Conservation (phyloP, 768 basidiomycete genomes). For the Epithele typhae region DNA sequence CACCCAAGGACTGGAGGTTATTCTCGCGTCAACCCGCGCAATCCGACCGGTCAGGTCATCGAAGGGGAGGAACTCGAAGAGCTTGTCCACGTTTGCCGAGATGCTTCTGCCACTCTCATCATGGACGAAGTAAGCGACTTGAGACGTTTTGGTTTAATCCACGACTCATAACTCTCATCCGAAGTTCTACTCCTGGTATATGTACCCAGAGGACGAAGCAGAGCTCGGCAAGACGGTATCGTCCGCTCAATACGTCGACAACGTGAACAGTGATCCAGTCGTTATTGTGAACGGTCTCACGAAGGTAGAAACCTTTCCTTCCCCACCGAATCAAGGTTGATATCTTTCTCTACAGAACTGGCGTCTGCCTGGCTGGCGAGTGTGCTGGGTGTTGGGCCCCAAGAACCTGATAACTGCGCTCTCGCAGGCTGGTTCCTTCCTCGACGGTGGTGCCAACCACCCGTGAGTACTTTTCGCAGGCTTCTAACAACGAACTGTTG, state of each 20-base stretch:
- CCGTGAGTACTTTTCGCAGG: constrained; percentile 59
- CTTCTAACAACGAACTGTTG: not conserved
- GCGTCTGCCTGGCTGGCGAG: constrained; percentile 92
- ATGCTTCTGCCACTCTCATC: constrained; percentile 73
- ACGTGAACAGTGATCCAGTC: constrained; percentile 83
- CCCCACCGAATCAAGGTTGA: not conserved
- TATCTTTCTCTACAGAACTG: constrained; percentile 61
- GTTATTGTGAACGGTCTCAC: constrained; percentile 91
- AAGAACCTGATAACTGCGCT: constrained; percentile 85
- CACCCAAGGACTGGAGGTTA: constrained; percentile 78
- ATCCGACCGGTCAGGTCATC: constrained; percentile 90
- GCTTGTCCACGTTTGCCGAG: constrained; percentile 66
- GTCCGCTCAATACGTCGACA: constrained; percentile 78
- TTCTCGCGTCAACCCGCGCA: constrained; percentile 92
- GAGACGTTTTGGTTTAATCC: no score
- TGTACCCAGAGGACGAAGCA: constrained; percentile 74
- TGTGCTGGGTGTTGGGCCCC: constrained; percentile 92
- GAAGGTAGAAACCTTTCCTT: constrained; percentile 47
- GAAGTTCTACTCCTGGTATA: constrained; percentile 94
- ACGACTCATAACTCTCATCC: not conserved
- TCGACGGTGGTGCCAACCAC: constrained; percentile 94
- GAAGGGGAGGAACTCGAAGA: constrained; percentile 80
- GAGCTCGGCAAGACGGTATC: constrained; percentile 78
- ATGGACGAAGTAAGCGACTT: constrained; percentile 63
- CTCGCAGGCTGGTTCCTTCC: constrained; percentile 90